Conservation (phyloP, 2,329 filamentous ascomycete species). For the Capronia epimyces region DNA sequence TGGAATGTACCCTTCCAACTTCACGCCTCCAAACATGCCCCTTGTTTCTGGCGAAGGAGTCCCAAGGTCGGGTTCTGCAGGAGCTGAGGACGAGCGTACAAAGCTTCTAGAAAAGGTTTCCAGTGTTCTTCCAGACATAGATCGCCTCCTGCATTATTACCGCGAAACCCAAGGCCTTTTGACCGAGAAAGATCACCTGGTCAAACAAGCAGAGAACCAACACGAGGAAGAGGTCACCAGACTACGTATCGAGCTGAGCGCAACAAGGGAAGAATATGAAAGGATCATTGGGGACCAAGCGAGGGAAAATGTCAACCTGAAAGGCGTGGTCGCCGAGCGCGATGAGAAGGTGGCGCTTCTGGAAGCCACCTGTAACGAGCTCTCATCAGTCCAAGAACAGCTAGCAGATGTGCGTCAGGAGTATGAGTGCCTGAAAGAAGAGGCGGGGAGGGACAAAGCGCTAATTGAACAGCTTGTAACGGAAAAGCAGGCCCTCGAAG, state of each 20-base stretch:
- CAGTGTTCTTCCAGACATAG: conserved; percentile 45
- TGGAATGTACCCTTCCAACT: conserved; percentile 13
- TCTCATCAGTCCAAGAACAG: conserved; percentile 37
- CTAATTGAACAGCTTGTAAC: conserved; percentile 38
- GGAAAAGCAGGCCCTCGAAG: conserved; percentile 35
- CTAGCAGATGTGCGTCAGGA: conserved; percentile 33
- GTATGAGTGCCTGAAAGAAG: conserved; percentile 30
- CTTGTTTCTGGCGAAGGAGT: conserved; percentile 9
- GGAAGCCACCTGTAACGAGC: conserved; percentile 31
- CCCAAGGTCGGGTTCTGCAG: conserved; percentile 14
- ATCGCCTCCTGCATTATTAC: conserved; percentile 42
- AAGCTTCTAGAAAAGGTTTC: conserved; percentile 37
- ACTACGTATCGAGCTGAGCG: conserved; percentile 47
- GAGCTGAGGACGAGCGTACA: conserved; percentile 18
- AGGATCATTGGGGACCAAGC: conserved; percentile 30
- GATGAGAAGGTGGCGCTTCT: conserved; percentile 19
- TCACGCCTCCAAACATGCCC: conserved; percentile 6
- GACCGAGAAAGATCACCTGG: conserved; percentile 45
- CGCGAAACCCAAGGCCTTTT: conserved; percentile 49
- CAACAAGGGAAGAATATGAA: conserved; percentile 41
- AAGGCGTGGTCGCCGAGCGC: conserved; percentile 18
- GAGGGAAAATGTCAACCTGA: conserved; percentile 18
- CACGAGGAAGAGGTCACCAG: conserved; percentile 46
- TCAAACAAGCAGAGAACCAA: conserved; percentile 46
- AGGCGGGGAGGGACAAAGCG: conserved; percentile 34